A percentile compares a stretch with the other conserved stretches of the same genome.
Conservation (phyloP, 495 filamentous ascomycete genomes). For the Hypoxylon crocopeplum region DNA sequence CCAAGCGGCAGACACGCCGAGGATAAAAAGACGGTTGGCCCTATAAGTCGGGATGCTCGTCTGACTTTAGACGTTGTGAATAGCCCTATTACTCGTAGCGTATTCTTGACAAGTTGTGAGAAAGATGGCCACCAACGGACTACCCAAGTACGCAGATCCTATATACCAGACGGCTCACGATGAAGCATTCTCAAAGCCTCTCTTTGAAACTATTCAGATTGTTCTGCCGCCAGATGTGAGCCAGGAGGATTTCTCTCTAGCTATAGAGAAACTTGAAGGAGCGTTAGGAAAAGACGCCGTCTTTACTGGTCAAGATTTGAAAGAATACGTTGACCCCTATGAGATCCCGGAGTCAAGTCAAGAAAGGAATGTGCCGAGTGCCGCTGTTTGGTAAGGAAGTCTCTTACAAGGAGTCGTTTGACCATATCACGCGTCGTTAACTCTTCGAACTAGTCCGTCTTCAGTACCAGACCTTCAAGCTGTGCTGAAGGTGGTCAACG, state of each 20-base stretch:
- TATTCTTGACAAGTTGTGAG: too few relatives aligned
- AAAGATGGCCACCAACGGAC: constrained; percentile 1
- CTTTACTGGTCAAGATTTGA: constrained; percentile 37
- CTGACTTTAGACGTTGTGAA: too few relatives aligned
- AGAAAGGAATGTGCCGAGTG: constrained; percentile 46
- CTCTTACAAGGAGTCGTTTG: not conserved
- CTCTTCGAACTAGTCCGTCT: constrained; percentile 30
- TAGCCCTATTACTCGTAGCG: too few relatives aligned
- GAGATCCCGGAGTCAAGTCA: constrained; percentile 38
- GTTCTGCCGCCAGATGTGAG: constrained; percentile 53
- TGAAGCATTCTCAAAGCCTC: constrained; percentile 35
- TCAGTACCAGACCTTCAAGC: constrained; percentile 47
- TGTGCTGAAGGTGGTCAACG: constrained; percentile 47
- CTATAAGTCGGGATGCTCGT: not conserved
- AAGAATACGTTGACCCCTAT: constrained; percentile 49
- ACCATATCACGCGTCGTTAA: not conserved
- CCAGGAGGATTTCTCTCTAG: constrained; percentile 41
- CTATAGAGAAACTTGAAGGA: constrained; percentile 33
- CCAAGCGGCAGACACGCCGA: not conserved
- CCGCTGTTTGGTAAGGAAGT: constrained; percentile 40
- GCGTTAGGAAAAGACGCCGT: constrained; percentile 44
- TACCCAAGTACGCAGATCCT: constrained; percentile 26
- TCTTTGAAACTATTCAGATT: constrained; percentile 18
- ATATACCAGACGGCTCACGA: constrained; percentile 38
- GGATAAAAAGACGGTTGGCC: constrained; percentile 3